These are phyloP conservation scores for Pseudopyrenochaeta lycopersici DNA, from an alignment of 2,329 filamentous ascomycete genomes.

Conservation along the genomic window DNA sequence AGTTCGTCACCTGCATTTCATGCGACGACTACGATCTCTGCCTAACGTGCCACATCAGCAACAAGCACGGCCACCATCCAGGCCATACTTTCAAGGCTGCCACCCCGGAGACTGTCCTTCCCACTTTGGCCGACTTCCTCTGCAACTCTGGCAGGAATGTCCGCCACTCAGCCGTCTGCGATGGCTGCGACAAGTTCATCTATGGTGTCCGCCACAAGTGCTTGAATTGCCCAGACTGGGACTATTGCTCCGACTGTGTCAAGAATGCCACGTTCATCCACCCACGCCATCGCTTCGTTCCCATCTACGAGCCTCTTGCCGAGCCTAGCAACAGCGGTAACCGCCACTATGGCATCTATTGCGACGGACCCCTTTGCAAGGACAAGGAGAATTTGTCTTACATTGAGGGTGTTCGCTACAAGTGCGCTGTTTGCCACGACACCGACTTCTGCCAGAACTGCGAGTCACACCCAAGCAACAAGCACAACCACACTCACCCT, in stretches of 20 bases:
- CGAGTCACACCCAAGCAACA: conserved; percentile 84
- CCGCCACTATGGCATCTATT: conserved; percentile 86
- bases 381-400: conserved; percentile 62
- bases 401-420: conserved; percentile 90
- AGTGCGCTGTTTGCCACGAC: conserved; percentile 95
- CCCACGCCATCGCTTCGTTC: conserved; percentile 85
- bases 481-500: conserved; percentile 94
- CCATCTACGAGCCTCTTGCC: conserved; percentile 78
- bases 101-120: conserved; percentile 64
- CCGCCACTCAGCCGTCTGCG: conserved; percentile 88
- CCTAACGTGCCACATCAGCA: conserved; percentile 77
- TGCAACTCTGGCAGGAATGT: conserved; percentile 82
- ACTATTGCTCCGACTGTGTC: conserved; percentile 85
- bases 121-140: conserved; percentile 70
- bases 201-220: conserved; percentile 95
- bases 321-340: conserved; percentile 56
- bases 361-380: conserved; percentile 89
- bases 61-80: conserved; percentile 90
- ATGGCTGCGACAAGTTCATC: conserved; percentile 91
- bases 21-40: conserved; percentile 96
- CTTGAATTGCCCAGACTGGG: conserved; percentile 95
- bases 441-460: conserved; percentile 94
- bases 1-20: conserved; percentile 83
- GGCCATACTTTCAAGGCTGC: conserved; percentile 80
- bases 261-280: conserved; percentile 74